Base-by-base conservation (phyloP, 768 basidiomycete genomes). In the Panaeolus papilionaceus region DNA sequence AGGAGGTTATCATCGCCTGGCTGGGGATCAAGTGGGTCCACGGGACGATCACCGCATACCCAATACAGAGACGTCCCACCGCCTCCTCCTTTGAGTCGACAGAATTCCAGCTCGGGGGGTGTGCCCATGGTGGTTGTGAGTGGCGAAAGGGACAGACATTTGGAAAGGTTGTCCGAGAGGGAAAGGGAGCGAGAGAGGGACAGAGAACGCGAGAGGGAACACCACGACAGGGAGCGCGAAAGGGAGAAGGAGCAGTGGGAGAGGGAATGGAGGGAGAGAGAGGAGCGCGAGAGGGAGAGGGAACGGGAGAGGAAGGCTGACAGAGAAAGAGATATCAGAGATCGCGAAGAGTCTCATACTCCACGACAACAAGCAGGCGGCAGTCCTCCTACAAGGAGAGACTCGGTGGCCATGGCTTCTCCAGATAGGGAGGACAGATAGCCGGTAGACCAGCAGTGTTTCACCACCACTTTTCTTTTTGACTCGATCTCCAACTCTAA, bases 1-100 rank as follows among this genome's bases (percentile, higher is more conserved):
- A 76, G 80, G 61, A 73, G 75, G 63, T 75, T 76, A 16, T 78
- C 82, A 0, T 85, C 86, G 11, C 84, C 86, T 5, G 79, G 76
- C 4, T 79, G 81, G 78, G 76, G 74, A 44, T 77, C 62, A 18
- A 26, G 37, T 33, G 37, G 61, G 51, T 61, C 58, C 44, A 47
- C 45, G 8, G 64, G 38, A 6, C 26, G 64, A 11, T 45, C 45
- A 23, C 26, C 45, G 47, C 45, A 64, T 18, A 18, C 45, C 7
- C 45, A 64, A 45, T 45, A 37, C 7, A 47, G 47, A 16, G 63
- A 63, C 20, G 11, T 42, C 33, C 71, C 67, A 18, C 61, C 65
- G 18, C 65, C 33, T 28, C 51, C 65, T n/a, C 33, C 64, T 63
- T 54, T 49, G 45, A 62, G 66, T 26, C 61, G 66, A 23, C 66